Conservation (phyloP, 768 basidiomycete genomes). For the Mycena floridula region DNA sequence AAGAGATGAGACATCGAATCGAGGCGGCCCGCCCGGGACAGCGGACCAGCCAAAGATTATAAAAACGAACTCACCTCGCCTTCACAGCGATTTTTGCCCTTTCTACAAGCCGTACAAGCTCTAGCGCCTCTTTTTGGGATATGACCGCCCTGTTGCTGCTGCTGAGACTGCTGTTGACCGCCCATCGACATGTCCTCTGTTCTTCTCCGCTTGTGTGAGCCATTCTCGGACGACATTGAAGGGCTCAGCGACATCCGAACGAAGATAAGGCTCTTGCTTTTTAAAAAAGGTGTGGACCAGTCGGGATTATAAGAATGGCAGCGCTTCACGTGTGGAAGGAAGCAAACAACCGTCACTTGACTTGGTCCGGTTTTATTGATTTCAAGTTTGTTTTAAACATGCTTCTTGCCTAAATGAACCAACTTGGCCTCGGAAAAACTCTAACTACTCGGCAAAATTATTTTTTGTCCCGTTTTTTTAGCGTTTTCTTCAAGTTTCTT, state of each 20-base stretch:
- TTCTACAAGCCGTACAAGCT: conserved; percentile 84
- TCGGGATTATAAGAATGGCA: no score
- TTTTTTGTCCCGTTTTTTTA: no score
- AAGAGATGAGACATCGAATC: no score
- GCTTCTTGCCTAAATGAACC: no score
- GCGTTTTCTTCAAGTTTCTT: no score
- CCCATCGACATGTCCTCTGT: conserved; percentile 30
- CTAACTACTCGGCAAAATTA: no score
- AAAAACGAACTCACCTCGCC: conserved; percentile 61
- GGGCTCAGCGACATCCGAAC: conserved; percentile 62
- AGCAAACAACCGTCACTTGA: no score
- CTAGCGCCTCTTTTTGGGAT: conserved; percentile 87
- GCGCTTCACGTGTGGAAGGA: no score
- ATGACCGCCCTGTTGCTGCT: conserved; percentile 36
- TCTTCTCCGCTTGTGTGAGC: conserved; percentile 59
- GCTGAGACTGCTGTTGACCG: conserved; percentile 30
- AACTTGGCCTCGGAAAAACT: no score
- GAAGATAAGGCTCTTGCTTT: neutral
- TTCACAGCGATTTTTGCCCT: conserved; percentile 84
- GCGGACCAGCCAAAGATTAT: conserved; percentile 57
- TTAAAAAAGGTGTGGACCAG: no score
- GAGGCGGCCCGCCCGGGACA: conserved; percentile 68
- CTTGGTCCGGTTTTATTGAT: no score
- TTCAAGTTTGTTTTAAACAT: no score
- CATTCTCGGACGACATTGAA: conserved; percentile 48